Conservation (phyloP, 305 asterid genomes). For the Fraxinus sp. region DNA sequence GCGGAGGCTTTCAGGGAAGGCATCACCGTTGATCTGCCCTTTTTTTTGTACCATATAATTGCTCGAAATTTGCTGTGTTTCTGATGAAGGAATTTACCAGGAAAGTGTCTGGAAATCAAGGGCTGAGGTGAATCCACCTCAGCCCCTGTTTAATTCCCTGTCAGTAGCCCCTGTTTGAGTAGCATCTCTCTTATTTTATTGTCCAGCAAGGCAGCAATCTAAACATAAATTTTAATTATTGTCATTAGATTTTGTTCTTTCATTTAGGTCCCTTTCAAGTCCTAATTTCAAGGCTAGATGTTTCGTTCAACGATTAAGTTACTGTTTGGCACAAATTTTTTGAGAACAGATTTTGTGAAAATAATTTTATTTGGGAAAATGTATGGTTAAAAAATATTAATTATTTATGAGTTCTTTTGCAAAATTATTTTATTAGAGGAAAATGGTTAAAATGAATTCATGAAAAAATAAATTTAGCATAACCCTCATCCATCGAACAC, state of each 20-base stretch:
- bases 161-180: too few relatives aligned
- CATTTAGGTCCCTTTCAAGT: neutral
- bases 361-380: too few relatives aligned
- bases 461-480: neutral
- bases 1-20: conserved; percentile 77
- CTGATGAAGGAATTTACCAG: conserved; percentile 24
- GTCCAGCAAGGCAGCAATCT: neutral
- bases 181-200: neutral
- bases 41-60: conserved; percentile 22
- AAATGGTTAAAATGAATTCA: too few relatives aligned
- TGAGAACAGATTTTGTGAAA: too few relatives aligned
- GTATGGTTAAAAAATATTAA: too few relatives aligned
- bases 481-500: neutral
- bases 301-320: neutral
- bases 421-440: neutral
- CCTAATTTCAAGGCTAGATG: neutral
- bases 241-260: neutral
- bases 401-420: too few relatives aligned
- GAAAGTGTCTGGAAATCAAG: conserved; percentile 22
- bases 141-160: too few relatives aligned
- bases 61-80: conserved; percentile 21
- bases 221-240: neutral
- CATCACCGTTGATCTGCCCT: conserved; percentile 56
- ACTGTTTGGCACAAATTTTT: neutral
- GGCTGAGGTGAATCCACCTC: too few relatives aligned